A percentile compares a stretch with the other conserved stretches of the same genome.
These are phyloP conservation scores for Pyrenophora tritici-repentis DNA, from an alignment of 2,329 filamentous ascomycete species.

Conservation along the genomic window DNA sequence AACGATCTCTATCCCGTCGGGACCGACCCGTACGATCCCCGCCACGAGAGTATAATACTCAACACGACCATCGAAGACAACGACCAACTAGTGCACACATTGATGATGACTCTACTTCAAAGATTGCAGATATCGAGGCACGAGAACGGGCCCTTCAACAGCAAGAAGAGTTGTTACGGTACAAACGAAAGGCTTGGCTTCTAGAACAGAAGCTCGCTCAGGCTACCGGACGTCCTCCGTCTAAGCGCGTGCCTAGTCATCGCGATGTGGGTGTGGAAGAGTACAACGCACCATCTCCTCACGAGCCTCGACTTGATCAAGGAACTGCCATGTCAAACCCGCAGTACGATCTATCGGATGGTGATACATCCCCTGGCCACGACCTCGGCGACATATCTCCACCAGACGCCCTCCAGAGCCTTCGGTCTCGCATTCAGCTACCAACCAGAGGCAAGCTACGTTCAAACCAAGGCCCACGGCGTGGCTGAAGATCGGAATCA, in stretches of 20 bases:
- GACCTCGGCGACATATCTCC: conserved; percentile 7
- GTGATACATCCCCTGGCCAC: neutral
- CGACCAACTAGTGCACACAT: neutral
- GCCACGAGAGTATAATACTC: neutral
- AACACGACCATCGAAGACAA: neutral
- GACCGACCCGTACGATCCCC: neutral
- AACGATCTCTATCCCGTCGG: neutral
- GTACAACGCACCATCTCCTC: neutral
- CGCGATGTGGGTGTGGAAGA: neutral
- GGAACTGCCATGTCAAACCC: neutral
- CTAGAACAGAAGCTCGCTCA: conserved; percentile 14
- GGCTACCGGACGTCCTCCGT: neutral
- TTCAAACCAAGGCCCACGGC: neutral
- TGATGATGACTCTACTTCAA: neutral
- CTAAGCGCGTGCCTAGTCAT: neutral
- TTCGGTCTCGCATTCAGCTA: conserved; percentile 12
- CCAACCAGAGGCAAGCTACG: conserved; percentile 7
- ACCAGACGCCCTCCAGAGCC: conserved; percentile 9
- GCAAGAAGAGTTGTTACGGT: conserved; percentile 13
- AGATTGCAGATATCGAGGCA: conserved; percentile 6
- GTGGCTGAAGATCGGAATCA: neutral
- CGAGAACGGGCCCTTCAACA: conserved; percentile 12
- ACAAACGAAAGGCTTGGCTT: conserved; percentile 14
- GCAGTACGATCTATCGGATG: neutral
- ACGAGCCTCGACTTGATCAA: neutral